Base-by-base conservation (phyloP, 805 yeast species). In the Jamesozyma lodderae region DNA sequence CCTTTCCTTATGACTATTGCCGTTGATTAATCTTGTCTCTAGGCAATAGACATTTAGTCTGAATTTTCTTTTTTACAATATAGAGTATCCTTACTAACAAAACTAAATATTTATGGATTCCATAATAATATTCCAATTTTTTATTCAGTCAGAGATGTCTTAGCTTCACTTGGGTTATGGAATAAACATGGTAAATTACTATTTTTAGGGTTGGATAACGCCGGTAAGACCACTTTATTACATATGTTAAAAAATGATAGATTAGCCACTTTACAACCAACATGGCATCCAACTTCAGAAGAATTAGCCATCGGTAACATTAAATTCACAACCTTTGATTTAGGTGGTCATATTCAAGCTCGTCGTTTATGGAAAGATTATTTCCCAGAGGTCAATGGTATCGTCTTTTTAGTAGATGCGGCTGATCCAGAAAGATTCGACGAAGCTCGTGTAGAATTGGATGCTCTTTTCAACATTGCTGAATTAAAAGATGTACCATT, bases 351-450 rank as follows among this genome's bases (percentile, higher is more conserved):
- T 70, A 81, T 77, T 63, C 96, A 90, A 68, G 97, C 99, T 35
- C 88, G 99, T 69, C 86, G 98, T 68, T 78, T 92, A 59, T 92
- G 99, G 99, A 88, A 88, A 62, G 97, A 92, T 63, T 92, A 92
- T 65, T 92, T 92, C 81, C 99, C 99, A 42, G 99, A 92, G 68
- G 99, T 92, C 35, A 84, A 87, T 63, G 98, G 96, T 40, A 92
- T 92, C 50, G 97, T 92, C 23, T 92, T 83, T 64, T 70, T 92
- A 42, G 96, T 92, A 23, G 99, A 92, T 62, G 94, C 95, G 40
- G 97, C 97, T 40, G 98, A 92, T 60, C 80, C 92, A 27, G 95
- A 81, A 61, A 81, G 99, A 66, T 83, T 92, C 53, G 82, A 83
- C 50, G 99, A 92, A 70, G 82, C 95, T 45, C 82, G 84, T 66